Evolutionary conservation across 2,329 filamentous ascomycete species (phyloP).

Genomic region (Alternaria infectoria): DNA sequence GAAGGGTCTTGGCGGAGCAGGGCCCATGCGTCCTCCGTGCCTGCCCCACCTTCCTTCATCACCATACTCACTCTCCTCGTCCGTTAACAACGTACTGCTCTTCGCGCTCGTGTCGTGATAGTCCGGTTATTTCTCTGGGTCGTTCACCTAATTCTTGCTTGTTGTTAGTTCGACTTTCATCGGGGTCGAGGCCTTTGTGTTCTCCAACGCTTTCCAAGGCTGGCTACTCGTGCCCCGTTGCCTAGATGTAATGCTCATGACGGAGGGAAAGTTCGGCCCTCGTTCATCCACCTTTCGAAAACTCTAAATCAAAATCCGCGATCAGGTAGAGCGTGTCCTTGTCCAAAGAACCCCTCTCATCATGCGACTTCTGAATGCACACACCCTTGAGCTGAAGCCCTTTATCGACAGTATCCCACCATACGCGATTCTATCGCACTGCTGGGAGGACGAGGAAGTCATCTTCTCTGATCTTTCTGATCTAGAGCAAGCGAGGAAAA

Average conservation of each 20-base stretch:
- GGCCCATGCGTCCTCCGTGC: background rate
- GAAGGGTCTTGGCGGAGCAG: conserved; percentile 5
- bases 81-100: too few species aligned
- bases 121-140: too few species aligned
- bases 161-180: too few species aligned
- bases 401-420: conserved; percentile 14
- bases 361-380: conserved; percentile 14
- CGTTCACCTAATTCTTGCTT: too few species aligned
- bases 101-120: too few species aligned
- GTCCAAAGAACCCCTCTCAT: rapidly evolving
- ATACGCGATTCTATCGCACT: conserved; percentile 28
- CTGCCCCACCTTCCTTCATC: background rate
- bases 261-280: background rate
- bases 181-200: too few species aligned
- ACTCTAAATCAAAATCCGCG: too few species aligned
- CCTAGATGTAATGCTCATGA: background rate
- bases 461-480: conserved; percentile 16
- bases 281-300: too few species aligned
- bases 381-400: conserved; percentile 5
- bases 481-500: conserved; percentile 10
- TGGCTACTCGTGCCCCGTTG: too few species aligned
- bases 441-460: conserved; percentile 23
- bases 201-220: too few species aligned
- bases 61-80: background rate
- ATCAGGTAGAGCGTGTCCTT: background rate